Conservation (phyloP, 192 early-diverging fungal species). For the Mortierella claussenii region DNA sequence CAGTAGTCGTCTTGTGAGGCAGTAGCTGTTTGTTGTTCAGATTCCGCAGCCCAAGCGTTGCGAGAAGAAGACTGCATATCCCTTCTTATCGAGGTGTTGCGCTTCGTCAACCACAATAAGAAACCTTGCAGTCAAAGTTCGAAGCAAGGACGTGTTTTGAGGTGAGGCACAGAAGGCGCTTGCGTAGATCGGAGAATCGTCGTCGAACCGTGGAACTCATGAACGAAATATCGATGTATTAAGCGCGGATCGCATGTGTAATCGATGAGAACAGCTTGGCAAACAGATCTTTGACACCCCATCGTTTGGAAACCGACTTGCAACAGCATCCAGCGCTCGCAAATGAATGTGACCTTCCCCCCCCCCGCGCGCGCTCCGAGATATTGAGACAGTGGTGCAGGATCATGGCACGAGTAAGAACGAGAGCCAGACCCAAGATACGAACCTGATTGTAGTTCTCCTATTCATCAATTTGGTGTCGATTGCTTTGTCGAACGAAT, state of each 20-base stretch:
- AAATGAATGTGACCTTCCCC: constrained; percentile 25
- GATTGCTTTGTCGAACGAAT: neutral
- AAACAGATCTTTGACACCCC: constrained; percentile 27
- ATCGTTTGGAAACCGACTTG: constrained; percentile 10
- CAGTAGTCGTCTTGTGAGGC: constrained; percentile 1
- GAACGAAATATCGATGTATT: neutral
- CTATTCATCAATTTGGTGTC: neutral
- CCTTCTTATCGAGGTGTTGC: constrained; percentile 23
- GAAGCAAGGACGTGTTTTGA: constrained; percentile 2
- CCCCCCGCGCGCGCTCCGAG: constrained; percentile 9
- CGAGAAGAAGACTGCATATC: constrained; percentile 15
- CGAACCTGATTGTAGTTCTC: constrained; percentile 17
- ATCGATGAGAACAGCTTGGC: constrained; percentile 13
- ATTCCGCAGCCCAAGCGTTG: too few species aligned
- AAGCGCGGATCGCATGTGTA: neutral
- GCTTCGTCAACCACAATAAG: constrained; percentile 43
- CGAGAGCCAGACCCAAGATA: constrained; percentile 15
- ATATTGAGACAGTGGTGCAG: constrained; percentile 22
- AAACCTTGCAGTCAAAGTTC: constrained; percentile 13
- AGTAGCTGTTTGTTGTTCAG: too few species aligned
- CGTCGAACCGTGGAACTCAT: too few species aligned
- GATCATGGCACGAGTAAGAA: constrained; percentile 23
- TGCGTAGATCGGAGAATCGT: too few species aligned
- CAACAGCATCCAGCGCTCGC: constrained; percentile 27
- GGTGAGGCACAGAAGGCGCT: constrained; percentile 19